phyloP scores from a whole-genome alignment of 352 stramenopile genomes.

The Phytopythium helicoides region DNA sequence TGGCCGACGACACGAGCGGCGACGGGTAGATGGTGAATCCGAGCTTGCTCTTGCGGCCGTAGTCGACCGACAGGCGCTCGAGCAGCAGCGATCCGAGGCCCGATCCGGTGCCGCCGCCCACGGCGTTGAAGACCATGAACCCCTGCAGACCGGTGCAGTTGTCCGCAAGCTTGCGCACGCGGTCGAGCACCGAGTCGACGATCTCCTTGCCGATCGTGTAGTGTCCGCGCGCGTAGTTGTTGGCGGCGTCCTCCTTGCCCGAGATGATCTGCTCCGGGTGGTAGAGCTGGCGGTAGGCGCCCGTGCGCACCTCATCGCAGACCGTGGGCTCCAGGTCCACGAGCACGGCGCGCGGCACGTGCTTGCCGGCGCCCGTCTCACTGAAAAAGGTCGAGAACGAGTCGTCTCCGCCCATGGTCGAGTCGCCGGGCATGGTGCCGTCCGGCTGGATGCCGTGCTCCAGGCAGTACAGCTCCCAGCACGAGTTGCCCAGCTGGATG shows the following conservation, averaged over 20 bases:
- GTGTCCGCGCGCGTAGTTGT: constrained; percentile 93
- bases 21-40: constrained; percentile 98
- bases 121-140: constrained; percentile 98
- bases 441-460: constrained; percentile 95
- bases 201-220: constrained; percentile 96
- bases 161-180: constrained; percentile 97
- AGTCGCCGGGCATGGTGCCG: constrained; percentile 79
- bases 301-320: constrained; percentile 96
- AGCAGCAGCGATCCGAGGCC: constrained; percentile 97
- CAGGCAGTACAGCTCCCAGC: constrained; percentile 93
- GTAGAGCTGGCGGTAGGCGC: constrained; percentile 96
- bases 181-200: constrained; percentile 96
- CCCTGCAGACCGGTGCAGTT: constrained; percentile 97
- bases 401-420: constrained; percentile 93
- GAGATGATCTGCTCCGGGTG: constrained; percentile 99
- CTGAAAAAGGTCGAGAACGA: constrained; percentile 98
- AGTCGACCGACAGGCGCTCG: constrained; percentile 97
- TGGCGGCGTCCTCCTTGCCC: constrained; percentile 96
- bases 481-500: constrained; percentile 85
- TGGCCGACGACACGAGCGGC: constrained; percentile 94
- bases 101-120: constrained; percentile 97
- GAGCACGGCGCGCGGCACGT: constrained; percentile 96
- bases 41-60: constrained; percentile 98
- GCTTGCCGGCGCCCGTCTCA: constrained; percentile 94
- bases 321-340: constrained; percentile 98